Conservation (phyloP, 495 filamentous ascomycete genomes). For the Hypoxylon fragiforme region DNA sequence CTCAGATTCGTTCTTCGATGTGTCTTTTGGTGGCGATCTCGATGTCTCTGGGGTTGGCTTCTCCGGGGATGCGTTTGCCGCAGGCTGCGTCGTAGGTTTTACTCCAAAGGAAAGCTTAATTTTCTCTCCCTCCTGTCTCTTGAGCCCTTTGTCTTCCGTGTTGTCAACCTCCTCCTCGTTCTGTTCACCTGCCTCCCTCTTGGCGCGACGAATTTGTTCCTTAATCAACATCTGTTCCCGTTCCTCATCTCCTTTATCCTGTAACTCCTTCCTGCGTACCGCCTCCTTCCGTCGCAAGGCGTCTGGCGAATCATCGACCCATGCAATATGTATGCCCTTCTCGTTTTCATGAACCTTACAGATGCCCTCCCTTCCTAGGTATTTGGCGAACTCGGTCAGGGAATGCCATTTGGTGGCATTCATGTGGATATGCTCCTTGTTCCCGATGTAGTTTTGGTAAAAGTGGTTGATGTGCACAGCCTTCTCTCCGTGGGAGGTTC, state of each 20-base stretch:
- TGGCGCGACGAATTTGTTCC: conserved; percentile 79
- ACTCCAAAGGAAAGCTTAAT: conserved; percentile 74
- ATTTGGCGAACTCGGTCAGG: conserved; percentile 85
- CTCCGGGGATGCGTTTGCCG: conserved; percentile 40
- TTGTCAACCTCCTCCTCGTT: conserved; percentile 47
- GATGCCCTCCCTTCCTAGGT: conserved; percentile 79
- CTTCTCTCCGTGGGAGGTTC: conserved; percentile 85
- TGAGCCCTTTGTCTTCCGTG: conserved; percentile 54
- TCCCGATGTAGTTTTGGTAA: conserved; percentile 83
- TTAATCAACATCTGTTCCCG: conserved; percentile 76
- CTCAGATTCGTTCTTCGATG: conserved; percentile 18
- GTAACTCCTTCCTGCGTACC: conserved; percentile 76
- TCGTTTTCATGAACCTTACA: conserved; percentile 87
- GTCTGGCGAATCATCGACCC: conserved; percentile 89
- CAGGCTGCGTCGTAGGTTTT: conserved; percentile 41
- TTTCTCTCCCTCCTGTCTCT: conserved; percentile 78
- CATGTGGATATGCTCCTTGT: conserved; percentile 89
- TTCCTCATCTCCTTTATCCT: conserved; percentile 89
- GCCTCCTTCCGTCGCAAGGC: conserved; percentile 78
- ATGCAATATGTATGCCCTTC: conserved; percentile 82
- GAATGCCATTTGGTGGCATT: conserved; percentile 86
- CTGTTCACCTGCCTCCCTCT: conserved; percentile 54
- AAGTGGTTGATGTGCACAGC: conserved; percentile 83
- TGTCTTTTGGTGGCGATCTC: conserved; percentile 11
- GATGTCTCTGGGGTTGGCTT: conserved; percentile 25